Conservation (phyloP, 2,329 filamentous ascomycete genomes). For the Claviceps monticola region DNA sequence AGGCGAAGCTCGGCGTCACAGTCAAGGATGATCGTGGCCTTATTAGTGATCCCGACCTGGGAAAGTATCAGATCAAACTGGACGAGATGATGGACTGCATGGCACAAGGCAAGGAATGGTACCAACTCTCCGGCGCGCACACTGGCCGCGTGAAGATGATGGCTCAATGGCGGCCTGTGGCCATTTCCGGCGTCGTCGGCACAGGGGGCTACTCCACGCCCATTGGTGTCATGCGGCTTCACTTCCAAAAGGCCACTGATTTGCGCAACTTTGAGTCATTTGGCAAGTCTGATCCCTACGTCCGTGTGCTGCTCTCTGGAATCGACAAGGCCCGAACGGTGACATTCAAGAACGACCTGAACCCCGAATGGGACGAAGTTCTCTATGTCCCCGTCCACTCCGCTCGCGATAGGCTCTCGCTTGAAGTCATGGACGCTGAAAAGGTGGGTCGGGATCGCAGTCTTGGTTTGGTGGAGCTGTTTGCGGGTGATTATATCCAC, state of each 20-base stretch:
- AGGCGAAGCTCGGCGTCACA: conserved; percentile 76
- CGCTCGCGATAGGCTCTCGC: conserved; percentile 62
- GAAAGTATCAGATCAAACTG: conserved; percentile 88
- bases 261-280: conserved; percentile 88
- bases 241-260: conserved; percentile 71
- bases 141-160: conserved; percentile 80
- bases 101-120: conserved; percentile 93
- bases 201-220: conserved; percentile 86
- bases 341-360: conserved; percentile 89
- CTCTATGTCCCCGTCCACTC: conserved; percentile 88
- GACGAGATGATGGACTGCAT: conserved; percentile 86
- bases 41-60: conserved; percentile 66
- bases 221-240: conserved; percentile 87
- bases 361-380: conserved; percentile 91
- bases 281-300: conserved; percentile 95
- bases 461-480: conserved; percentile 67
- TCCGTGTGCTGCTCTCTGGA: conserved; percentile 74
- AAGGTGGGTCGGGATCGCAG: conserved; percentile 82
- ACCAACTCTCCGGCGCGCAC: conserved; percentile 68
- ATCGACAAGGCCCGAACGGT: conserved; percentile 86
- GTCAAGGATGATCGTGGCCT: conserved; percentile 94
- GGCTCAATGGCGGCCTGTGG: conserved; percentile 90
- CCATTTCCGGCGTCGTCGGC: conserved; percentile 64
- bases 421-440: conserved; percentile 97
- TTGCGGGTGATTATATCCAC: conserved; percentile 62